Evolutionary conservation across 331 rosid species (phyloP), one percentile per base, ranked within the genome.

Genomic region (Rhamnella rubrinervis): DNA sequence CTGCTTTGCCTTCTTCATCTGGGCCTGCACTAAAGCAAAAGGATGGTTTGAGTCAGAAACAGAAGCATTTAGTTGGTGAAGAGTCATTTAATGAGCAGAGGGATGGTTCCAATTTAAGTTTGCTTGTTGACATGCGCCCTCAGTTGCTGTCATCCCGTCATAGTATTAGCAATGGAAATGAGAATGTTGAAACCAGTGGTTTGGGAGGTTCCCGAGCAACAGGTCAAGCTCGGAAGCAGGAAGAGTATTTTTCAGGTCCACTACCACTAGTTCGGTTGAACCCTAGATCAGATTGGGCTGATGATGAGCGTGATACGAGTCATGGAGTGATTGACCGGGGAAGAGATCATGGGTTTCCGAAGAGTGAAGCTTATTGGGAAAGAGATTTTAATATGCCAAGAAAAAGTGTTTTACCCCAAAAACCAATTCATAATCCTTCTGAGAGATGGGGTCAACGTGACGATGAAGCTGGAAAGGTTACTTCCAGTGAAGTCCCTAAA

Each of bases 301-400:
- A 93, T 65, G 98, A 93, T 71, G 98, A 93, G 79, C 98, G 98
- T 15, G 98, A 93, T 82, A 93, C 97, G 0, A 79, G 97, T 76
- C 85, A 85, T 77, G 86, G 86, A 41, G 80, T 93, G 31, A 47
- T 63, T 17, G 92, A 85, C 72, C 71, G 88, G 63, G 84, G 81
- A 47, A 86, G 96, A 70, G 96, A 91, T 71, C 92, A 76, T 62
- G 87, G 89, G 21, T 80, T 81, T 74, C 49, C 87, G 6, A 91
- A 84, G 74, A 77, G 75, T 2, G 95, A 93, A 55, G 81, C 87
- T 63, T 87, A 65, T 71, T 88, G 97, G 98, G 96, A 85, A 57
- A 75, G 88, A 76, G 88, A 88, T 75, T 84, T 91, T 70, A 96
- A 91, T 77, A 78, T 88, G 84, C 98, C 97, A 28, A 85, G 95